These are phyloP conservation scores for Nicotiana paniculata DNA, from an alignment of 257 asterid genomes.

Conservation along the genomic window DNA sequence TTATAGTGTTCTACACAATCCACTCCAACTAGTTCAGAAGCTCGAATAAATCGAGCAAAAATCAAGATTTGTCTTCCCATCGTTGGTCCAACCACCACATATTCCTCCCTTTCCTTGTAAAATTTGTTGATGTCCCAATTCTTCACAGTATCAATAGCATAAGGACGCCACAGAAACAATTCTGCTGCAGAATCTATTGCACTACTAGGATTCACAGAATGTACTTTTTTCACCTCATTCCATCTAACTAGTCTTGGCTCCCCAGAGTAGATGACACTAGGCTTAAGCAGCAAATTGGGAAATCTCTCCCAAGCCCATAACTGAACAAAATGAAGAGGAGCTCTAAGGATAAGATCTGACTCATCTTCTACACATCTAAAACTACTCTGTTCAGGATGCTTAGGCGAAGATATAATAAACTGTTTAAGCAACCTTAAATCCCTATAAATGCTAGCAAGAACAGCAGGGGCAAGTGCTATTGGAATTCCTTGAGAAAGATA, in stretches of 20 bases:
- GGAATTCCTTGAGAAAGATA: background rate
- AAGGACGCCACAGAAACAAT: conserved; percentile 26
- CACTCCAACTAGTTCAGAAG: conserved; percentile 23
- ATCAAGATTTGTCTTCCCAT: conserved; percentile 1
- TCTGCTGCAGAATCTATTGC: conserved; percentile 8
- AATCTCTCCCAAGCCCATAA: conserved; percentile 50
- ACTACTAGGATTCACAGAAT: background rate
- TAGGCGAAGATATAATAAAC: background rate
- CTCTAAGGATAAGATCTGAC: background rate
- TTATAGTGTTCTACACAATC: conserved; percentile 27
- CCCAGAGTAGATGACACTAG: background rate
- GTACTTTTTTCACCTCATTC: conserved; percentile 9
- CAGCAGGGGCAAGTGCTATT: conserved; percentile 7
- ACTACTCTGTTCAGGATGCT: background rate
- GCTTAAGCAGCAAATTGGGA: conserved; percentile 8
- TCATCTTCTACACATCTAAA: background rate
- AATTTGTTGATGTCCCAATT: background rate
- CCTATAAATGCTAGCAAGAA: conserved; percentile 17
- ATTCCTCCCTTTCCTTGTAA: conserved; percentile 10
- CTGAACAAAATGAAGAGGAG: conserved; percentile 30
- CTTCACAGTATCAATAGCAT: background rate
- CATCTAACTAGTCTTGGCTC: conserved; percentile 35
- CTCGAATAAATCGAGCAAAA: conserved; percentile 18
- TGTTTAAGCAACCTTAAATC: conserved; percentile 13
- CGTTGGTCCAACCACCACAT: background rate